phyloP scores from a whole-genome alignment of 371 early-diverging fungal species.

The Rhizopus microsporus region DNA sequence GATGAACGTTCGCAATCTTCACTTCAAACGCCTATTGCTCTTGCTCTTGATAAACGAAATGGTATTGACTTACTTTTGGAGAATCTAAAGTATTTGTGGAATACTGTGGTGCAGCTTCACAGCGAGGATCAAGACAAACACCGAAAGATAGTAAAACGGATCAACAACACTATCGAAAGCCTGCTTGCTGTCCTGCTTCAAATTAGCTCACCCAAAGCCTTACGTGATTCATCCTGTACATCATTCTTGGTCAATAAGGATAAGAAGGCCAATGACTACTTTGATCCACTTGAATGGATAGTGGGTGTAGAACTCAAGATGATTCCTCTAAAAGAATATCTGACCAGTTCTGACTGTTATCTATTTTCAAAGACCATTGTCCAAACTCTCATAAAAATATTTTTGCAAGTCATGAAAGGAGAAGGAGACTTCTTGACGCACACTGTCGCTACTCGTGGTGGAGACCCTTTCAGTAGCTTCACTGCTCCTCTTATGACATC shows the following conservation, averaged over 20 bases:
- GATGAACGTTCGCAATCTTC: constrained; percentile 66
- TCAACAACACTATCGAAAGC: constrained; percentile 55
- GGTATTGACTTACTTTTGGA: constrained; percentile 63
- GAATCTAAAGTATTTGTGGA: constrained; percentile 61
- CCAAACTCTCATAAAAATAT: constrained; percentile 54
- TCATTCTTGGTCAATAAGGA: constrained; percentile 59
- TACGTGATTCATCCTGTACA: constrained; percentile 76
- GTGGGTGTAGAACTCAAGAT: constrained; percentile 58
- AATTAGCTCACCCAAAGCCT: constrained; percentile 59
- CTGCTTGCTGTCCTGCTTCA: constrained; percentile 61
- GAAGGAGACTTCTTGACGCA: constrained; percentile 50
- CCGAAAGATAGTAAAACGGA: constrained; percentile 22
- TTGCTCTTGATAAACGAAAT: constrained; percentile 66
- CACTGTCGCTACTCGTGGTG: constrained; percentile 14
- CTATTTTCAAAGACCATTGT: constrained; percentile 52
- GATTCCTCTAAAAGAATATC: constrained; percentile 46
- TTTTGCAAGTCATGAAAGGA: constrained; percentile 71
- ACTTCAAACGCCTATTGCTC: constrained; percentile 71
- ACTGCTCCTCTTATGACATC: constrained; percentile 33
- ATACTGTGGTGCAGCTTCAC: constrained; percentile 33
- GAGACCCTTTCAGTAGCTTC: constrained; percentile 34
- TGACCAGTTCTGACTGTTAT: constrained; percentile 45
- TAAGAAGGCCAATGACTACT: constrained; percentile 54
- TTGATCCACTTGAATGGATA: constrained; percentile 72
- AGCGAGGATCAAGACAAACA: constrained; percentile 24